phyloP scores from a whole-genome alignment of 2,329 filamentous ascomycete species.

The Orbilia oligospora region DNA sequence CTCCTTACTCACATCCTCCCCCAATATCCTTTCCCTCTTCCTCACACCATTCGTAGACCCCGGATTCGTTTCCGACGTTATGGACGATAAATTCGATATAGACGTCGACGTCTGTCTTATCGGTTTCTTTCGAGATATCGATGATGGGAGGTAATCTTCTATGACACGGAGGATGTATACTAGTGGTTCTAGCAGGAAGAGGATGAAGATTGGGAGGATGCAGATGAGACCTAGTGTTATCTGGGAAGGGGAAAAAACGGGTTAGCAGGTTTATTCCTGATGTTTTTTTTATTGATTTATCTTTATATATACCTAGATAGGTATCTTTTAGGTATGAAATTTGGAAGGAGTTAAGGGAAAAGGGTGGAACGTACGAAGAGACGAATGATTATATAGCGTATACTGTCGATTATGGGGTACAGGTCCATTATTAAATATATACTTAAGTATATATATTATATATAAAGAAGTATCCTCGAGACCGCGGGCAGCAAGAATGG shows the following conservation, averaged over 20 bases:
- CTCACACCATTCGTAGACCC: slow-evolving; percentile 13
- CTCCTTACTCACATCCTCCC: slow-evolving; percentile 15
- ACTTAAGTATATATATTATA: no score
- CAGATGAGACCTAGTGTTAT: slow-evolving; percentile 47
- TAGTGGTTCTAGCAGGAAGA: slow-evolving; percentile 53
- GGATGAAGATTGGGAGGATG: slow-evolving; percentile 48
- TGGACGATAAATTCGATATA: slow-evolving; percentile 41
- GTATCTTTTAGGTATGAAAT: no score
- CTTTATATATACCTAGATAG: no score
- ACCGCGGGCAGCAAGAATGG: no score
- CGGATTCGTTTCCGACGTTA: slow-evolving; percentile 42
- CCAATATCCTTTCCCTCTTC: neutral
- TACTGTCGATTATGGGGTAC: slow-evolving; percentile 52
- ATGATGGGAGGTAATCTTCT: slow-evolving; percentile 47
- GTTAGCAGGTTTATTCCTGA: no score
- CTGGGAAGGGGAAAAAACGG: no score
- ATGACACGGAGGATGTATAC: slow-evolving; percentile 56
- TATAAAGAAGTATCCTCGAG: no score
- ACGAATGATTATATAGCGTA: slow-evolving; percentile 51
- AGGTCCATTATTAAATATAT: slow-evolving; percentile 36
- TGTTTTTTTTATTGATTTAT: no score
- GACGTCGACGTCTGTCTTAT: slow-evolving; percentile 37
- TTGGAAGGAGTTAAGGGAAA: neutral
- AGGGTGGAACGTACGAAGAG: slow-evolving; percentile 52
- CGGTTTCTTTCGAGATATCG: slow-evolving; percentile 22